Evolutionary conservation across 768 basidiomycete genomes (phyloP), one percentile per base, ranked within the genome.

Genomic region (Agrocybe pediades): DNA sequence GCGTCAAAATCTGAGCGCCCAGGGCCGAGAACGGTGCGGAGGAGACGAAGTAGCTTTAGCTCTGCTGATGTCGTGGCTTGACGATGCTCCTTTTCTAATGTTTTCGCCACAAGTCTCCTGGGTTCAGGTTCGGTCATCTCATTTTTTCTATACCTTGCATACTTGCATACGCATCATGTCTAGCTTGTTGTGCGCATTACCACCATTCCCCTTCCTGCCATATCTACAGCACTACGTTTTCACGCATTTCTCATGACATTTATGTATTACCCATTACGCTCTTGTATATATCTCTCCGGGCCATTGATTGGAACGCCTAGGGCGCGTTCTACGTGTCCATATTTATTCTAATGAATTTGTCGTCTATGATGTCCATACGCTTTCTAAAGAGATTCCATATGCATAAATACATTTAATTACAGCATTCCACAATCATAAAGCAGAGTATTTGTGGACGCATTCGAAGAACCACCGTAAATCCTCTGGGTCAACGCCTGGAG

Each of bases 401-500:
- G n/a, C n/a, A n/a, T n/a, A 44, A 51, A 41, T 58, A 19, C 21
- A 44, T 51, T 51, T 23, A 29, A 20, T 27, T 52, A 17, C 49
- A 29, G 44, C 3, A 9, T 40, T 52, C 19, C 26, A 49, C 21
- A 51, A 41, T 50, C 63, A 65, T 21, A 63, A 55, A 40, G 72
- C 65, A 2, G 92, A 93, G 65, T 92, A 90, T 64, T 86, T 92
- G 64, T 88, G 90, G 44, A 94, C 80, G 64, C 93, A 95, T 69
- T 96, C 82, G 57, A 96, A 83, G 77, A 96, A 97, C 84, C 86
- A 96, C 51, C 79, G 77, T 68, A 97, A 75, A 68, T 97, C 92
- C 51, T 98, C 95, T 19, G 96, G 94, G 68, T 97, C 86, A 13
- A 98, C 95, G 21, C 86, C 90, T 9, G 97, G 97, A 3, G 95